phyloP scores from a whole-genome alignment of 495 filamentous ascomycete species.

The Penicillium tannophilum region DNA sequence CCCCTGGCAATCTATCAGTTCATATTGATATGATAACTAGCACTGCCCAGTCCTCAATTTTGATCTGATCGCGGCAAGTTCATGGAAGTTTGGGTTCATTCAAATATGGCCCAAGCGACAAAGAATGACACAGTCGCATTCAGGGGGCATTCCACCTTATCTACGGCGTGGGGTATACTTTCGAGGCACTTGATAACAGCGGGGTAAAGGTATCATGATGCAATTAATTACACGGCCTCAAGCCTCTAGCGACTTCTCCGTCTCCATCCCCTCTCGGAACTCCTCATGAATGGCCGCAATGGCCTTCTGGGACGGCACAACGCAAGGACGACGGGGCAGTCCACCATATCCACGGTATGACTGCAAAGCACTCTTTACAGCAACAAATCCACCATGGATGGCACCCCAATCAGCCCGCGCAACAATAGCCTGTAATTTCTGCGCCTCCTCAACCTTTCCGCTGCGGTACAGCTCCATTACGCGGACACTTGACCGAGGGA shows the following conservation, averaged over 20 bases:
- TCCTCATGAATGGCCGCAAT: constrained; percentile 63
- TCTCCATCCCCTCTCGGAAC: constrained; percentile 72
- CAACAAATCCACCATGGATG: constrained; percentile 84
- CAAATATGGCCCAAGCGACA: neutral
- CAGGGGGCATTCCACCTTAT: neutral
- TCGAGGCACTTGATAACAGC: neutral
- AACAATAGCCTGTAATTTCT: constrained; percentile 75
- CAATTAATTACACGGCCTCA: neutral
- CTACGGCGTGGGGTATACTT: constrained; percentile 3
- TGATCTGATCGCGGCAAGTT: neutral
- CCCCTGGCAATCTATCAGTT: neutral
- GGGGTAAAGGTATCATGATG: constrained; percentile 3
- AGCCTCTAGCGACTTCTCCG: constrained; percentile 61
- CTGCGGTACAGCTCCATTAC: constrained; percentile 70
- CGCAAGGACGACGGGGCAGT: constrained; percentile 73
- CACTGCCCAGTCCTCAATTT: no score
- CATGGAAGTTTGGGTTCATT: neutral
- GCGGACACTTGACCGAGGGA: constrained; percentile 73
- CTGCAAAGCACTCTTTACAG: constrained; percentile 79
- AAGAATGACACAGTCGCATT: constrained; percentile 12
- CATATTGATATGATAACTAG: neutral
- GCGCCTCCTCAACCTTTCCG: constrained; percentile 72
- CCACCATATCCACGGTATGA: constrained; percentile 78
- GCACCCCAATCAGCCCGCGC: constrained; percentile 85
- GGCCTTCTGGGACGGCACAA: constrained; percentile 63